Conservation (phyloP, 768 basidiomycete species). For the Antrodiella citrinella region DNA sequence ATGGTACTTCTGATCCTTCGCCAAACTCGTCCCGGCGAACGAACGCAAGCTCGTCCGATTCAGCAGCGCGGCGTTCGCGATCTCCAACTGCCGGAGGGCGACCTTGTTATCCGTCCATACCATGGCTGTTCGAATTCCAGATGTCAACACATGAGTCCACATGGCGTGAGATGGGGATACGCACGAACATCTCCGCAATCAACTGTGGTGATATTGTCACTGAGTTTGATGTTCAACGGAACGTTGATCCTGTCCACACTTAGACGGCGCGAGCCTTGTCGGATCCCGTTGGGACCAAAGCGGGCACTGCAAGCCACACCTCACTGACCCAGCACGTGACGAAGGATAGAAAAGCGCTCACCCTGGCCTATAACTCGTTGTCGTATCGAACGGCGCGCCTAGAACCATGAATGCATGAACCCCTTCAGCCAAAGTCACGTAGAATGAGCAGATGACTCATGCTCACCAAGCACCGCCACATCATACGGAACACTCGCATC, state of each 20-base stretch:
- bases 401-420: no score
- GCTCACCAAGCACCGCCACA: constrained; percentile 21
- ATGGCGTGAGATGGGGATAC: constrained; percentile 1
- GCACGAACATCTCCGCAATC: constrained; percentile 26
- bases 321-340: neutral
- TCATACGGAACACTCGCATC: constrained; percentile 19
- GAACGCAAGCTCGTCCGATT: constrained; percentile 10
- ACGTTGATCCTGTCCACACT: constrained; percentile 24
- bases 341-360: constrained; percentile 4
- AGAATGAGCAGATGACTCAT: neutral
- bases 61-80: constrained; percentile 20
- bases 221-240: constrained; percentile 19
- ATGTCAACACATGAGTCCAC: neutral
- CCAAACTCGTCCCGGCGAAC: constrained; percentile 15
- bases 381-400: constrained; percentile 26
- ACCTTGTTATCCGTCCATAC: constrained; percentile 22
- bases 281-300: constrained; percentile 27
- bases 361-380: constrained; percentile 25
- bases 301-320: constrained; percentile 14
- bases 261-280: constrained; percentile 24
- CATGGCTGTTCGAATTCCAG: constrained; percentile 14
- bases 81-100: constrained; percentile 25
- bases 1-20: constrained; percentile 27
- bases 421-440: neutral
- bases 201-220: constrained; percentile 20